phyloP scores from a whole-genome alignment of 2,329 filamentous ascomycete species.

The Epichloe coenophiala region DNA sequence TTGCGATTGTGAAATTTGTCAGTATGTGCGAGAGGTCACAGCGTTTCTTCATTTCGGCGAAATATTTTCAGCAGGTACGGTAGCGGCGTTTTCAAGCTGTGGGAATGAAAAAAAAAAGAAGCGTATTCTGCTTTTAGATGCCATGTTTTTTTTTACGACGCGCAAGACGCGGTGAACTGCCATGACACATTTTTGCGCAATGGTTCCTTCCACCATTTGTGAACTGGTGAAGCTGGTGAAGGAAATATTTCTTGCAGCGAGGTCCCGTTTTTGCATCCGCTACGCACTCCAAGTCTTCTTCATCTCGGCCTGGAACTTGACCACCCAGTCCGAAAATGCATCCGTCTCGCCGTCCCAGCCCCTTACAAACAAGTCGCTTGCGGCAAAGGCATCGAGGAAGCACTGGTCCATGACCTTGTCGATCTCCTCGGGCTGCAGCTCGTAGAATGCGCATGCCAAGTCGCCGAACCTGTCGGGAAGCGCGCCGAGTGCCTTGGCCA shows the following conservation, averaged over 20 bases:
- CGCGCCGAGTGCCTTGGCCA: slow-evolving; percentile 39
- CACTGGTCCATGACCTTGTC: slow-evolving; percentile 45
- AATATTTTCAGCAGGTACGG: neutral
- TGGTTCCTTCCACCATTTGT: too few relatives aligned
- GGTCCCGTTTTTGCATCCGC: too few relatives aligned
- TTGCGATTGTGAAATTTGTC: neutral
- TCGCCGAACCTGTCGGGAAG: slow-evolving; percentile 59
- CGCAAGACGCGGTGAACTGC: too few relatives aligned
- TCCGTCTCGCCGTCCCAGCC: slow-evolving; percentile 55
- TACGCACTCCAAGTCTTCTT: slow-evolving; percentile 22
- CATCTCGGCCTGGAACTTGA: slow-evolving; percentile 39
- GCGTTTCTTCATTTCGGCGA: neutral
- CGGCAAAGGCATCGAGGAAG: slow-evolving; percentile 43
- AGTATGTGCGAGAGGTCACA: neutral
- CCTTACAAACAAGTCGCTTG: slow-evolving; percentile 39
- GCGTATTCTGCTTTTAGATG: neutral
- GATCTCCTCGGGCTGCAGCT: slow-evolving; percentile 45
- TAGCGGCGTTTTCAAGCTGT: neutral
- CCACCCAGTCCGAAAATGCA: slow-evolving; percentile 68
- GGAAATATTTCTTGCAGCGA: too few relatives aligned
- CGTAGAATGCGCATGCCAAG: slow-evolving; percentile 59
- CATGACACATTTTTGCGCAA: too few relatives aligned
- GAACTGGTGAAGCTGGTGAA: too few relatives aligned
- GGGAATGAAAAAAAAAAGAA: neutral
- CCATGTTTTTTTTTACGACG: neutral